Conservation (phyloP, 805 yeast species). For the Yarrowia sp. region DNA sequence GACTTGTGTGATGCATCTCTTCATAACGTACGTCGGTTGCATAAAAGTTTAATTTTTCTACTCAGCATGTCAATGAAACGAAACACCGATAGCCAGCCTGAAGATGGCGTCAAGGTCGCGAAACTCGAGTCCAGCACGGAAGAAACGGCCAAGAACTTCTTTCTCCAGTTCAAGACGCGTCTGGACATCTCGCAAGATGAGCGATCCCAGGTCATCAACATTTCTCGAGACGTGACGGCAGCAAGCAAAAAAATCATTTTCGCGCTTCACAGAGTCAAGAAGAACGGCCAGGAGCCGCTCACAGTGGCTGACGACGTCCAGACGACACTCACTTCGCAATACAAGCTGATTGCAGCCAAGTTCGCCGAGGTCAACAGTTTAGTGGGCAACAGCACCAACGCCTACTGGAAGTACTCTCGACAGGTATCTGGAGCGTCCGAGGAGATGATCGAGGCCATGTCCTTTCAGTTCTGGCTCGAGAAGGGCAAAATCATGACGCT, state of each 20-base stretch:
- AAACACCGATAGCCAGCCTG: neutral
- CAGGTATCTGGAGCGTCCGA: conserved; percentile 34
- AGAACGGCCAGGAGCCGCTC: neutral
- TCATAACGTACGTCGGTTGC: too few relatives aligned
- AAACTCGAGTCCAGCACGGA: neutral
- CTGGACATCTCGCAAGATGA: conserved; percentile 39
- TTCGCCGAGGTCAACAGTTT: conserved; percentile 2
- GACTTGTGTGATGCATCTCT: too few relatives aligned
- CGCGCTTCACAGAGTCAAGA: conserved; percentile 33
- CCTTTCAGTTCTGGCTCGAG: conserved; percentile 32
- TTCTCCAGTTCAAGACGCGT: neutral
- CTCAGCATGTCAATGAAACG: conserved; percentile 4
- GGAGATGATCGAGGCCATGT: conserved; percentile 36
- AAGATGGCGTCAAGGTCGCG: neutral
- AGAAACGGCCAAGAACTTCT: conserved; percentile 14
- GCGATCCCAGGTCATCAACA: conserved; percentile 41
- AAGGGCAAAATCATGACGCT: conserved; percentile 29
- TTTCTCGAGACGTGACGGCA: conserved; percentile 43
- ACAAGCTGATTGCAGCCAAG: neutral
- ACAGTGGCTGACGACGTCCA: neutral
- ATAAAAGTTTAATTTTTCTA: neutral
- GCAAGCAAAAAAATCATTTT: conserved; percentile 42
- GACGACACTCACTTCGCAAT: neutral
- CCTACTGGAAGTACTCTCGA: conserved; percentile 29
- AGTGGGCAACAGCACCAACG: conserved; percentile 6